Evolutionary conservation across 2,329 filamentous ascomycete species (phyloP).

Genomic region (Ceratocystiopsis minuta): DNA sequence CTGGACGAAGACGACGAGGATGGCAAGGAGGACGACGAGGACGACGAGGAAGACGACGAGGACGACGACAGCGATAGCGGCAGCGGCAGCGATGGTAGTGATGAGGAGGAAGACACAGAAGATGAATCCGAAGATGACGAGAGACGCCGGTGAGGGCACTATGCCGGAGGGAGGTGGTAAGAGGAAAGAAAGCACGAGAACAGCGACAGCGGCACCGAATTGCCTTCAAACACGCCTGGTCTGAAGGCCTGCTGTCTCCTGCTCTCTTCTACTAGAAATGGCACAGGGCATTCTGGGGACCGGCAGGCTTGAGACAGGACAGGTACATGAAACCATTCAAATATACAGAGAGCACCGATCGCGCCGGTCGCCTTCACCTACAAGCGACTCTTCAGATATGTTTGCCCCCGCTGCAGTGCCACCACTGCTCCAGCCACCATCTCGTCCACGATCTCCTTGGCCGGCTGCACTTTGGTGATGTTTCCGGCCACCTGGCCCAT

Average conservation of each 20-base stretch:
- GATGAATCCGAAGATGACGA: neutral
- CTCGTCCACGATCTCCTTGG: slow-evolving; percentile 67
- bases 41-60: slow-evolving; percentile 32
- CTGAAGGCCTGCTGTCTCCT: too few relatives aligned
- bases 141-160: neutral
- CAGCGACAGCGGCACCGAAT: too few relatives aligned
- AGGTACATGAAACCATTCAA: too few relatives aligned
- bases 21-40: slow-evolving; percentile 37
- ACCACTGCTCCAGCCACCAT: slow-evolving; percentile 67
- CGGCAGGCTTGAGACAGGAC: too few relatives aligned
- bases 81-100: neutral
- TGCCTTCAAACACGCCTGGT: too few relatives aligned
- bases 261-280: too few relatives aligned
- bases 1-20: slow-evolving; percentile 44
- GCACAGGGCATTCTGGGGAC: too few relatives aligned
- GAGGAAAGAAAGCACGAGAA: neutral
- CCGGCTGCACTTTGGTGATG: slow-evolving; percentile 62
- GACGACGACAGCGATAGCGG: slow-evolving; percentile 19
- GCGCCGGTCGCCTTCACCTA: neutral
- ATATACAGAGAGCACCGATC: too few relatives aligned
- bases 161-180: neutral
- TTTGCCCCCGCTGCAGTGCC: slow-evolving; percentile 42
- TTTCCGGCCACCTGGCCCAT: slow-evolving; percentile 88
- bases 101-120: slow-evolving; percentile 1
- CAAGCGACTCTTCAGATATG: slow-evolving; percentile 29